These are phyloP conservation scores for Claviceps maximensis DNA, from an alignment of 2,329 filamentous ascomycete genomes.

Conservation along the genomic window DNA sequence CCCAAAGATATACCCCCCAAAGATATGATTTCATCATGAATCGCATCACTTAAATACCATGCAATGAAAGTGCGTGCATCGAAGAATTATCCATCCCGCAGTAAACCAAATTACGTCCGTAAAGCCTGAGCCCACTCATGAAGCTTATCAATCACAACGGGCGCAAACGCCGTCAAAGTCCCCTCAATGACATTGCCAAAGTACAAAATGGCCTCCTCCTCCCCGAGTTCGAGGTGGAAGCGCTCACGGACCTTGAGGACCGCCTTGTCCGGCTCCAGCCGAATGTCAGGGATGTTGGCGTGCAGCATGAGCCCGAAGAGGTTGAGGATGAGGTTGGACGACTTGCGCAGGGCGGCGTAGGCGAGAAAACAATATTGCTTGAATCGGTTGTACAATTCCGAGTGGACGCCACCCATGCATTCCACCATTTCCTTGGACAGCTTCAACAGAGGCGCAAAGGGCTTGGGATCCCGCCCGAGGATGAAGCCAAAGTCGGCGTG, in stretches of 20 bases:
- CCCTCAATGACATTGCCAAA: conserved; percentile 87
- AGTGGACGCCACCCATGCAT: conserved; percentile 80
- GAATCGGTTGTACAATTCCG: conserved; percentile 74
- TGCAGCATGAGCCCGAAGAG: conserved; percentile 95
- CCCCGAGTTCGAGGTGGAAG: conserved; percentile 80
- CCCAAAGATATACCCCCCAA: too few relatives aligned
- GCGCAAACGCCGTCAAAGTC: conserved; percentile 77
- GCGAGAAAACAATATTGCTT: conserved; percentile 94
- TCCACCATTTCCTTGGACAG: conserved; percentile 97
- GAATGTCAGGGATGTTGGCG: conserved; percentile 92
- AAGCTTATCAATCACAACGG: conserved; percentile 86
- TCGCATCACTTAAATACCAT: too few relatives aligned
- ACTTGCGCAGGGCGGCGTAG: conserved; percentile 82
- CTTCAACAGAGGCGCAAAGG: conserved; percentile 94
- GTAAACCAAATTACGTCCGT: conserved; percentile 43
- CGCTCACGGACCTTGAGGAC: conserved; percentile 91
- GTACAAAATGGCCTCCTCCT: conserved; percentile 82
- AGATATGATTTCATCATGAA: too few relatives aligned
- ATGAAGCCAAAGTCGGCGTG: conserved; percentile 98
- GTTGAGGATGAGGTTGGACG: conserved; percentile 82
- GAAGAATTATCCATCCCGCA: too few relatives aligned
- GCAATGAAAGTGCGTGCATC: too few relatives aligned
- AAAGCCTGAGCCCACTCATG: conserved; percentile 91
- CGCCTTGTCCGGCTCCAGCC: conserved; percentile 81
- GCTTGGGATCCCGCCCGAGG: conserved; percentile 89